These are phyloP conservation scores for Asclepias syriaca DNA, from an alignment of 257 asterid species.

Conservation along the genomic window DNA sequence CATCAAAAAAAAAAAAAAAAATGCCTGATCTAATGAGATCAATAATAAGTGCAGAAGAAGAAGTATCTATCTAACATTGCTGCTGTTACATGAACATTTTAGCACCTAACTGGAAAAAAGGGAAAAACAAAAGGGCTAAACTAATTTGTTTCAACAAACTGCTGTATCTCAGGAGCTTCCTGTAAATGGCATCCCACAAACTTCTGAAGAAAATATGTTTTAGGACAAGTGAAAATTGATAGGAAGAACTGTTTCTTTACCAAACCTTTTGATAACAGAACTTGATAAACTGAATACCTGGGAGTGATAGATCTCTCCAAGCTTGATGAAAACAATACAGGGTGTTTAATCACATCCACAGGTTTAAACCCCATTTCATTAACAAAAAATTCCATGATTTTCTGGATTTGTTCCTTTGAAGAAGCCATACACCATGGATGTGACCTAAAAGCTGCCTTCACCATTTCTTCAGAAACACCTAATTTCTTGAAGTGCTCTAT, in stretches of 20 bases:
- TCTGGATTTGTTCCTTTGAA: constrained; percentile 18
- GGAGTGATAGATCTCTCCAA: constrained; percentile 16
- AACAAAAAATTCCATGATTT: constrained; percentile 13
- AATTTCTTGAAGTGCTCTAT: constrained; percentile 25
- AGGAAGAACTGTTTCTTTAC: neutral
- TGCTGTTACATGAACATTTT: neutral
- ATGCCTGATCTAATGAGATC: neutral
- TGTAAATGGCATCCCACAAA: constrained; percentile 9
- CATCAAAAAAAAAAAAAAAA: neutral
- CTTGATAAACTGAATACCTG: constrained; percentile 20
- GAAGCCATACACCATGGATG: constrained; percentile 17
- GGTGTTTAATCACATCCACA: neutral
- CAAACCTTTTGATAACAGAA: constrained; percentile 18
- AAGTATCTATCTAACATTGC: neutral
- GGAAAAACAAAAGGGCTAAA: neutral
- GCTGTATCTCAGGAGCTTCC: constrained; percentile 15
- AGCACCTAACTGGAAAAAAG: neutral
- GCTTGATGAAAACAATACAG: constrained; percentile 6
- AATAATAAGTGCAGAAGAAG: neutral
- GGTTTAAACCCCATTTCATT: constrained; percentile 15
- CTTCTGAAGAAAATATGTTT: constrained; percentile 13
- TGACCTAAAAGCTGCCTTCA: constrained; percentile 18
- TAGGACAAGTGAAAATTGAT: neutral
- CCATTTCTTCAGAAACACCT: constrained; percentile 28
- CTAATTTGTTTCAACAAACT: neutral